These are phyloP conservation scores for Capsicum baccatum DNA, from an alignment of 257 asterid species.

Conservation along the genomic window DNA sequence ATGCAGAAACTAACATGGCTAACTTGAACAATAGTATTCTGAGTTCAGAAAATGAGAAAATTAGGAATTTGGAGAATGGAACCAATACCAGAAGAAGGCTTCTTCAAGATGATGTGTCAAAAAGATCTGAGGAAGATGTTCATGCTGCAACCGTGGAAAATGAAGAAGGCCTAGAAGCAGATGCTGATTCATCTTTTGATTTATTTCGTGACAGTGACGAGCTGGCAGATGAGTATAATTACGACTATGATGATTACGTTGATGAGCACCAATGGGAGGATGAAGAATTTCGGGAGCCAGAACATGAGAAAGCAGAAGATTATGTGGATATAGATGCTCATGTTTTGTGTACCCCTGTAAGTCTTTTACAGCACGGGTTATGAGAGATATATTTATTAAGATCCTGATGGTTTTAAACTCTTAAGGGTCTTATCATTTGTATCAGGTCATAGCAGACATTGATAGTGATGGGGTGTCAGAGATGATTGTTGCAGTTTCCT, in stretches of 20 bases:
- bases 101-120: constrained; percentile 59
- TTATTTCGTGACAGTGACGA: constrained; percentile 84
- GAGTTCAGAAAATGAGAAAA: constrained; percentile 55
- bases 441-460: constrained; percentile 96
- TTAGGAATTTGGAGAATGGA: constrained; percentile 46
- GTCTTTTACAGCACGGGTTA: constrained; percentile 36
- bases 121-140: constrained; percentile 47
- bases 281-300: constrained; percentile 84
- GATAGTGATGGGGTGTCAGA: constrained; percentile 94
- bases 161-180: constrained; percentile 79
- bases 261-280: constrained; percentile 89
- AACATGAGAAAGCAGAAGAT: constrained; percentile 84
- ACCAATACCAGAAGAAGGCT: constrained; percentile 73
- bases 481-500: constrained; percentile 97
- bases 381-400: not conserved
- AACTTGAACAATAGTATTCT: constrained; percentile 48
- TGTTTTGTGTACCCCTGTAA: constrained; percentile 92
- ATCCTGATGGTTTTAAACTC: not conserved
- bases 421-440: constrained; percentile 26
- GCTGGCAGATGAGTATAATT: constrained; percentile 93
- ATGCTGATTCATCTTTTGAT: constrained; percentile 94
- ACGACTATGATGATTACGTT: constrained; percentile 91
- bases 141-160: constrained; percentile 88
- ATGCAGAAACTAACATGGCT: constrained; percentile 55
- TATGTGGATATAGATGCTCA: constrained; percentile 94